Evolutionary conservation across 1,284 basidiomycete genomes (phyloP).

Genomic region (Ceratobasidium sp.): DNA sequence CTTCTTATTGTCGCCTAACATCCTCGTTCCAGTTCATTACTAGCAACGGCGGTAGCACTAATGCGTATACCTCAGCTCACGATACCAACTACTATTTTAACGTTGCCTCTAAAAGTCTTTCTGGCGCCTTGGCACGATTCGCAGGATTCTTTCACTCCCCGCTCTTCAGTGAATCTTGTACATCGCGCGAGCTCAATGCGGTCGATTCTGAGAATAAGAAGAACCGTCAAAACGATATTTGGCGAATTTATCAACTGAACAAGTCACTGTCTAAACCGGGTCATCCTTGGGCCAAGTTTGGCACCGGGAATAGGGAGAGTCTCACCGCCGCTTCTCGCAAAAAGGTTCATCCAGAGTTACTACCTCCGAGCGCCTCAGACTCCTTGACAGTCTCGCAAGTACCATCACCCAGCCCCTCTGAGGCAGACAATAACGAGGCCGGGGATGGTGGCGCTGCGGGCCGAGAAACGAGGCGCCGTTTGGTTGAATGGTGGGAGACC

Average conservation of each 20-base stretch:
- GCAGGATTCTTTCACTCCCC: slow-evolving; percentile 94
- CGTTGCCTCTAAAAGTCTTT: slow-evolving; percentile 83
- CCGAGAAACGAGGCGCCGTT: slow-evolving; percentile 84
- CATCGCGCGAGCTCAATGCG: slow-evolving; percentile 92
- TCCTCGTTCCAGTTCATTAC: slow-evolving; percentile 70
- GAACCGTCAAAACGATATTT: slow-evolving; percentile 92
- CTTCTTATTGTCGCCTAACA: slow-evolving; percentile 38
- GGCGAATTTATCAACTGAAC: slow-evolving; percentile 96
- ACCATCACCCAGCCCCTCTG: slow-evolving; percentile 68
- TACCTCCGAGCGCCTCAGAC: slow-evolving; percentile 1
- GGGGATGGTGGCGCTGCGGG: slow-evolving; percentile 75
- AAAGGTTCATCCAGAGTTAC: slow-evolving; percentile 20
- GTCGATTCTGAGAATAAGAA: slow-evolving; percentile 99
- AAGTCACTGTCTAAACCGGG: slow-evolving; percentile 82
- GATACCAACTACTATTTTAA: slow-evolving; percentile 96
- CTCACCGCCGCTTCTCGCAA: slow-evolving; percentile 57
- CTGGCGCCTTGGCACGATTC: slow-evolving; percentile 87
- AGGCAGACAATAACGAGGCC: slow-evolving; percentile 45
- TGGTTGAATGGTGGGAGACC: slow-evolving; percentile 93
- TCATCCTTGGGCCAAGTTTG: slow-evolving; percentile 93
- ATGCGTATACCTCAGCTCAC: slow-evolving; percentile 91
- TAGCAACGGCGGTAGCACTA: slow-evolving; percentile 88
- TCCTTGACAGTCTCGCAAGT: slow-evolving; percentile 54
- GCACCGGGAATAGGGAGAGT: slow-evolving; percentile 86
- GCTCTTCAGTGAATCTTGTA: slow-evolving; percentile 88